Base-by-base conservation (phyloP, 768 basidiomycete species). In the Lactarius trivialis region DNA sequence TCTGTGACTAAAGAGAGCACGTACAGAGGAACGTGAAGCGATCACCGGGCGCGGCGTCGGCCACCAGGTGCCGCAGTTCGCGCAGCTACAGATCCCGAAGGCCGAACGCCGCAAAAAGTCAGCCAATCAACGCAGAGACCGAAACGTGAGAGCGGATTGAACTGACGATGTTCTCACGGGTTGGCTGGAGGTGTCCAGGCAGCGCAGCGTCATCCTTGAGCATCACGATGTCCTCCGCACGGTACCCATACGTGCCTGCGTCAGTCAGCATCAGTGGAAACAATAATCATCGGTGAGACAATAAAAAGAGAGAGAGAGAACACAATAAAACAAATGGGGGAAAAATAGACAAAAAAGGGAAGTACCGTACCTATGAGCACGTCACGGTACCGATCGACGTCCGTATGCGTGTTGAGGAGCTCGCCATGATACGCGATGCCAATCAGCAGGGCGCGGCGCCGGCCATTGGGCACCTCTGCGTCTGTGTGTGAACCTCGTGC, bases 21-120 rank as follows among this genome's bases (percentile, higher is more conserved):
- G 26, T 49, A 72, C 71, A 72, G 43, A 71, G 61, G 54, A 72
- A 72, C 43, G 60, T 65, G 41, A 70, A 66, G 14, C 56, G 61
- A 43, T 72, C 71, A 7, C 69, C 71, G 14, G 65, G 32, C 33
- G 61, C 56, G 21, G 64, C 71, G 51, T 68, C 64, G 26, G 41
- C 21, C 14, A 70, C 65, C 15, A 69, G 60, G n/a, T 21, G 33
- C 41, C 59, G 41, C 30, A 70, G 60, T 41, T 68, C 63, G 33
- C 63, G 57, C 36, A 64, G 32, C 63, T 64, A 51, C 39, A 30
- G 17, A 26, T 14, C 9, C 6, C 21, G 17, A 45, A 50, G 32
- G 54, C 33, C 34, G 37, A 30, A 17, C 37, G 26, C 21, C 32
- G 24, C n/a, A 21, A 14, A 48, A 50, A n/a, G 26, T 9, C 45